phyloP scores from a whole-genome alignment of 306 rosid genomes.

The Acmispon strigosus region DNA sequence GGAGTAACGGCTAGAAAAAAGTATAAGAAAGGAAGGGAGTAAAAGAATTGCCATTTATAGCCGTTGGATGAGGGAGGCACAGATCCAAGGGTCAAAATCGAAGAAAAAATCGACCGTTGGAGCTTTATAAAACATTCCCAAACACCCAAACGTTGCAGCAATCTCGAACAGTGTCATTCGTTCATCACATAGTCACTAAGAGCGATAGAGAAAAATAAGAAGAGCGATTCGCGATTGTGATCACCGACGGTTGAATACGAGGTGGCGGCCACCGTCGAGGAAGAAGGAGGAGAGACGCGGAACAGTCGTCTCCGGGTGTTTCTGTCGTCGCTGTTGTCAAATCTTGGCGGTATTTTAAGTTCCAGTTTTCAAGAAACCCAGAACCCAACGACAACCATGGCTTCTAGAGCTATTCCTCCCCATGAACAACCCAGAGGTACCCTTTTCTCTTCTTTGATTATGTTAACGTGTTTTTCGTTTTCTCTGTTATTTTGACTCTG shows the following conservation, averaged over 20 bases:
- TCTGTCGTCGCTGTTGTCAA: conserved; percentile 59
- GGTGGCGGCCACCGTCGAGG: conserved; percentile 55
- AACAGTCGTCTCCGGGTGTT: conserved; percentile 64
- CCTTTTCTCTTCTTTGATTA: neutral
- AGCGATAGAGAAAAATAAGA: neutral
- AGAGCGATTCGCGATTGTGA: neutral
- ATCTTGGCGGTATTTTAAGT: conserved; percentile 63
- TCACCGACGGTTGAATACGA: neutral
- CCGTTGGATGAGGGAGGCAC: conserved; percentile 15
- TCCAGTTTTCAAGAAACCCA: conserved; percentile 29
- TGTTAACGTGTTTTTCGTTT: neutral
- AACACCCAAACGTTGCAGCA: conserved; percentile 12
- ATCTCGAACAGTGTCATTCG: neutral
- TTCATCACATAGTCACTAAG: neutral
- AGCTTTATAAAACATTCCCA: neutral
- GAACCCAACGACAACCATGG: conserved; percentile 27
- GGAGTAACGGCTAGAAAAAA: conserved; percentile 38
- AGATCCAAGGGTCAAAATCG: conserved; percentile 5
- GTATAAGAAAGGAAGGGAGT: neutral
- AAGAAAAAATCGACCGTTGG: conserved; percentile 28
- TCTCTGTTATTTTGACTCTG: neutral
- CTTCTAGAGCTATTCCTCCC: conserved; percentile 37
- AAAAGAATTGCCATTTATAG: neutral
- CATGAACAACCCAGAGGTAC: conserved; percentile 24
- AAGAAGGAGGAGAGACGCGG: conserved; percentile 53